phyloP scores from a whole-genome alignment of 2,329 filamentous ascomycete genomes.

The Sporothrix brasiliensis region DNA sequence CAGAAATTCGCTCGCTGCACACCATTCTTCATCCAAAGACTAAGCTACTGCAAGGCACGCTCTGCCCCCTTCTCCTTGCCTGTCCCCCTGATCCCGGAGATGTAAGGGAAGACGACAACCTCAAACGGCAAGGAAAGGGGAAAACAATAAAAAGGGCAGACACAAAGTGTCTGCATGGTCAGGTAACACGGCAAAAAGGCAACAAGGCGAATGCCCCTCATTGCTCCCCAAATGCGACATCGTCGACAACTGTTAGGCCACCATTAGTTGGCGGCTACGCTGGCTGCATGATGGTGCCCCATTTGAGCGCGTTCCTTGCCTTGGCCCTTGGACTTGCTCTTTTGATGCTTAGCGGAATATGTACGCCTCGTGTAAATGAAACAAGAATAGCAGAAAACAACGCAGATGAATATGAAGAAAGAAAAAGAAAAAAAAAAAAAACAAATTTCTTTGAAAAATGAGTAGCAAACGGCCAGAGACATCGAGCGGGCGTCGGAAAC shows the following conservation, averaged over 20 bases:
- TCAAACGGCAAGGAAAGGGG: not conserved
- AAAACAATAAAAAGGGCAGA: not conserved
- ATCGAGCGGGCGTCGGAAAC: no score
- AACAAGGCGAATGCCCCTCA: not conserved
- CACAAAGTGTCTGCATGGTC: not conserved
- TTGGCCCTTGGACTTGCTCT: not conserved
- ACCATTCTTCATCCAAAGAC: no score
- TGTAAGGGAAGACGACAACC: no score
- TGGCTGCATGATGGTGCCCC: not conserved
- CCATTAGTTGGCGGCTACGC: not conserved
- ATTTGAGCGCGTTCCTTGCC: not conserved
- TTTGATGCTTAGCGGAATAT: slow-evolving; percentile 2
- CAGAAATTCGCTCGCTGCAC: no score
- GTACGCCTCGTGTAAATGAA: not conserved
- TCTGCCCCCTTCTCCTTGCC: not conserved
- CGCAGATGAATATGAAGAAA: no score
- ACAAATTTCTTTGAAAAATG: no score
- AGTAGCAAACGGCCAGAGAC: no score
- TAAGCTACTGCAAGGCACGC: slow-evolving; percentile 16
- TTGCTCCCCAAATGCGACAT: not conserved
- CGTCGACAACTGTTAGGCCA: not conserved
- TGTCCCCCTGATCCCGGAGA: not conserved
- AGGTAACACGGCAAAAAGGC: not conserved
- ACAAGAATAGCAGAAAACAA: not conserved
- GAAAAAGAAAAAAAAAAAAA: no score